Conservation (phyloP, 2,329 filamentous ascomycete genomes). For the Penicillium capsulatum region DNA sequence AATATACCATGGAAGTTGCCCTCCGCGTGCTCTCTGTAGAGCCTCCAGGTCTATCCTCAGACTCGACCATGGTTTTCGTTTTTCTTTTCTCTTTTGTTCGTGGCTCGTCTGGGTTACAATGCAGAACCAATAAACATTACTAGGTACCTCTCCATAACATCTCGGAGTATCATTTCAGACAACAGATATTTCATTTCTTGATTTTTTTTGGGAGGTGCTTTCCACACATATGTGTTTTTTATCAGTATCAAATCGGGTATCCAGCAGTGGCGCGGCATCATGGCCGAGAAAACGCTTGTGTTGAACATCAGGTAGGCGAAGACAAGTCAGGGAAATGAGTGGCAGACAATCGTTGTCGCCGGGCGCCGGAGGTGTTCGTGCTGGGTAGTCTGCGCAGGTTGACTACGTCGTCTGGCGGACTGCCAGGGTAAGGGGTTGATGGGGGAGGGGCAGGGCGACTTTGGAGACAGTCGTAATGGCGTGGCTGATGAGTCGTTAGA, state of each 20-base stretch:
- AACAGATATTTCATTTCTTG: conserved; percentile 1
- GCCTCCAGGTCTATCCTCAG: too few species aligned
- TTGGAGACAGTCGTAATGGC: neutral
- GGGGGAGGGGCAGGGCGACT: conserved; percentile 1
- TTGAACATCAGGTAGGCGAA: conserved; percentile 24
- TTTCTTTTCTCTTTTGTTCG: too few species aligned
- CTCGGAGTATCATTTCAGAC: neutral
- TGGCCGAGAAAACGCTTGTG: conserved; percentile 22
- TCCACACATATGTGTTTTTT: conserved; percentile 9
- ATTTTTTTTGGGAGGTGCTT: too few species aligned
- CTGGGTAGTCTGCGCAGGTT: conserved; percentile 21
- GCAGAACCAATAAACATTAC: conserved; percentile 9
- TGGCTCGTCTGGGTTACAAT: conserved; percentile 2
- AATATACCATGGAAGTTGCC: too few species aligned
- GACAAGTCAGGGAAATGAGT: conserved; percentile 2
- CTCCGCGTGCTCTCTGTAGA: too few species aligned
- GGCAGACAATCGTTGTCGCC: conserved; percentile 5
- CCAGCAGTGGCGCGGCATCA: conserved; percentile 24
- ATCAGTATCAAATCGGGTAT: conserved; percentile 31
- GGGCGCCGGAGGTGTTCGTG: conserved; percentile 7
- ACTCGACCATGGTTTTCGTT: too few species aligned
- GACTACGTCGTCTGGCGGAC: conserved; percentile 18
- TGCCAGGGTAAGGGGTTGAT: conserved; percentile 5
- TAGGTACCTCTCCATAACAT: conserved; percentile 5
- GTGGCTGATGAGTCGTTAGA: neutral